Evolutionary conservation across 768 basidiomycete species (phyloP).

Genomic region (Pleurotus eryngii): DNA sequence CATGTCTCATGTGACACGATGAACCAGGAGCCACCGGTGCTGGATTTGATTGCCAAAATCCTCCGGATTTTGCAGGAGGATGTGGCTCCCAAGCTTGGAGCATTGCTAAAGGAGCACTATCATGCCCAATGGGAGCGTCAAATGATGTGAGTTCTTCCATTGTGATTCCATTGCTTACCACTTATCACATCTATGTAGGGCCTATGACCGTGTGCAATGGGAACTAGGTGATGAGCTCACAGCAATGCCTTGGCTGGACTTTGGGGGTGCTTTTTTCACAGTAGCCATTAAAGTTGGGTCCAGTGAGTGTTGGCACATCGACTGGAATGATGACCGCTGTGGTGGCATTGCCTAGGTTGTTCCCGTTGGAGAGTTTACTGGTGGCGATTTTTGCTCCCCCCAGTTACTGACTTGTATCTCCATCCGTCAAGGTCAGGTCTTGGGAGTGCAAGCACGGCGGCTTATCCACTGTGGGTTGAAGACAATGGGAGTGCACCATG

Average conservation of each 20-base stretch:
- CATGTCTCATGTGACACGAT: not conserved
- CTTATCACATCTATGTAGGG: not conserved
- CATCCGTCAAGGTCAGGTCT: conserved; percentile 15
- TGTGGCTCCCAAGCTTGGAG: not conserved
- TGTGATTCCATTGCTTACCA: not conserved
- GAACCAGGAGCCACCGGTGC: not conserved
- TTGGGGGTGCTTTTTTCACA: conserved; percentile 19
- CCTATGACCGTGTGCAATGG: not conserved
- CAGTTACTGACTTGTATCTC: conserved; percentile 19
- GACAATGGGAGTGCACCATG: too few relatives aligned
- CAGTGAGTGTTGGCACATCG: conserved; percentile 21
- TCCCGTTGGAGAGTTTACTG: conserved; percentile 17
- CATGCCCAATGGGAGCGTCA: not conserved
- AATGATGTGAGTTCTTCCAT: not conserved
- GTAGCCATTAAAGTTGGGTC: conserved; percentile 24
- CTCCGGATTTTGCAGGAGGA: not conserved
- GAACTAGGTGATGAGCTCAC: not conserved
- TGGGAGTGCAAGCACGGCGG: conserved; percentile 9
- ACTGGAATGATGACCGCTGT: conserved; percentile 18
- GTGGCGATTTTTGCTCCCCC: conserved; percentile 18
- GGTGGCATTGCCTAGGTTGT: conserved; percentile 16
- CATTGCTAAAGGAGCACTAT: not conserved
- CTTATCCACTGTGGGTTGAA: not conserved
- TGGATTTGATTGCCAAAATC: not conserved
- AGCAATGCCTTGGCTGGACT: conserved; percentile 14